Percentiles rank a stretch among this genome's conserved stretches.
Conservation (phyloP, 768 basidiomycete species). For the Chalciporus sphaerocephalus region DNA sequence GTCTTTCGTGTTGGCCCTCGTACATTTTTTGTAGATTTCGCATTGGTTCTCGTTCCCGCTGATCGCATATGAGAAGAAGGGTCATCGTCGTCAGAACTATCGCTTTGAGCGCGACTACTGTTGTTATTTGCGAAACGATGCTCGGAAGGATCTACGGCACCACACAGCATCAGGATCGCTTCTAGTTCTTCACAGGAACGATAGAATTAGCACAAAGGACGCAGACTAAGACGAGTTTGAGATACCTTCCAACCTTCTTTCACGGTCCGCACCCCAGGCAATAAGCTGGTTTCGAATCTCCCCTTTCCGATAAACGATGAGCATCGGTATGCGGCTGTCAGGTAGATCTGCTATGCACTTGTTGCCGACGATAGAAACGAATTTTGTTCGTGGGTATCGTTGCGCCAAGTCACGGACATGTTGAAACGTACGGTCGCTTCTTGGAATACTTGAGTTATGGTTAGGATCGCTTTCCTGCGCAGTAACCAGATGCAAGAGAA, state of each 20-base stretch:
- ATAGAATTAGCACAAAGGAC: constrained; percentile 1
- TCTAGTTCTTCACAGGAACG: constrained; percentile 54
- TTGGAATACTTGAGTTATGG: constrained; percentile 57
- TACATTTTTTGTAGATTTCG: constrained; percentile 50
- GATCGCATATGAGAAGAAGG: constrained; percentile 55
- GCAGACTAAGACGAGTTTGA: not conserved
- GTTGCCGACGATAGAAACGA: constrained; percentile 90
- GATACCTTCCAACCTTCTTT: constrained; percentile 74
- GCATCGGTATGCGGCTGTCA: constrained; percentile 84
- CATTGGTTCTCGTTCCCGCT: constrained; percentile 53
- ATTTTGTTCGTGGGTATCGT: constrained; percentile 89
- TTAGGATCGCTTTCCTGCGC: not conserved
- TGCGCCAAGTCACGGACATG: constrained; percentile 70
- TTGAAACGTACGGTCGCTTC: constrained; percentile 69
- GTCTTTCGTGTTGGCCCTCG: constrained; percentile 47
- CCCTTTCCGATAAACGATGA: constrained; percentile 91
- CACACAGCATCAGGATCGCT: constrained; percentile 58
- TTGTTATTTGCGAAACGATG: constrained; percentile 31
- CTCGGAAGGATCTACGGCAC: constrained; percentile 59
- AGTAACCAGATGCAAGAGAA: not conserved
- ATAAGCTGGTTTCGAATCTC: constrained; percentile 82
- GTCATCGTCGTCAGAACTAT: constrained; percentile 42
- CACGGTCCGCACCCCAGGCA: constrained; percentile 77
- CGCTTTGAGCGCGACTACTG: constrained; percentile 33
- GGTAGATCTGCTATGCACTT: constrained; percentile 97